Percentiles rank a stretch among this genome's conserved stretches.
These are phyloP conservation scores for Xylaria scruposa DNA, from an alignment of 495 filamentous ascomycete species.

Conservation along the genomic window DNA sequence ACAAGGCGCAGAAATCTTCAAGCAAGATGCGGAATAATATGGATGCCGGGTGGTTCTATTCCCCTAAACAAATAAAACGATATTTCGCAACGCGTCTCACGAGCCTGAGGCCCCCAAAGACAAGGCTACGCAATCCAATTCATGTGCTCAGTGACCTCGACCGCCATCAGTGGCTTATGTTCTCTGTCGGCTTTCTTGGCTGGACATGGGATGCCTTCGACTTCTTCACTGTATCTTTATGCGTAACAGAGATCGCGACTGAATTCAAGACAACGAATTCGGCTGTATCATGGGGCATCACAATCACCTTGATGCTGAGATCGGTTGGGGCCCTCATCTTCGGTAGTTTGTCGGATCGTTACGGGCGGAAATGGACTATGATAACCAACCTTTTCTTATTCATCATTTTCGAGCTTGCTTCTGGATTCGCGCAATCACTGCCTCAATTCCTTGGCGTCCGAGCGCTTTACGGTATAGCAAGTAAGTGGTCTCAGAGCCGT, in stretches of 20 bases:
- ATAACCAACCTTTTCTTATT: constrained; percentile 79
- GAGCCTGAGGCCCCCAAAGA: constrained; percentile 75
- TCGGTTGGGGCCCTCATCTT: constrained; percentile 73
- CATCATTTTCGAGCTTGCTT: constrained; percentile 75
- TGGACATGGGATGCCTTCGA: constrained; percentile 88
- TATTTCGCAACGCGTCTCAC: constrained; percentile 76
- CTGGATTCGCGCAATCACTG: constrained; percentile 77
- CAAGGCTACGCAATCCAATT: constrained; percentile 75
- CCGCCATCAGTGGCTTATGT: constrained; percentile 82
- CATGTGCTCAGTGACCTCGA: constrained; percentile 68
- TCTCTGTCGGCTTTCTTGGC: constrained; percentile 68
- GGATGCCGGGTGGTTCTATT: constrained; percentile 30
- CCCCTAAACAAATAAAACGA: constrained; percentile 11
- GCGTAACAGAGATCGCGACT: constrained; percentile 69
- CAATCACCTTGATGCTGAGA: constrained; percentile 77
- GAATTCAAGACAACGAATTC: constrained; percentile 68
- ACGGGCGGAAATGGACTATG: constrained; percentile 83
- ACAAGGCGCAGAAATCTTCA: neutral
- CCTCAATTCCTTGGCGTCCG: constrained; percentile 75
- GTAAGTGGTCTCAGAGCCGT: neutral
- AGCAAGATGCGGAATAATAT: constrained; percentile 28
- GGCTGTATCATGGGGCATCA: constrained; percentile 90
- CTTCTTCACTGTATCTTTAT: constrained; percentile 84
- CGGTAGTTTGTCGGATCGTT: constrained; percentile 77
- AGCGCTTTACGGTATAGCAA: constrained; percentile 83